Evolutionary conservation across 1,284 basidiomycete genomes (phyloP), one percentile per base, ranked within the genome.

Genomic region (Pyrrhoderma lamaoense): DNA sequence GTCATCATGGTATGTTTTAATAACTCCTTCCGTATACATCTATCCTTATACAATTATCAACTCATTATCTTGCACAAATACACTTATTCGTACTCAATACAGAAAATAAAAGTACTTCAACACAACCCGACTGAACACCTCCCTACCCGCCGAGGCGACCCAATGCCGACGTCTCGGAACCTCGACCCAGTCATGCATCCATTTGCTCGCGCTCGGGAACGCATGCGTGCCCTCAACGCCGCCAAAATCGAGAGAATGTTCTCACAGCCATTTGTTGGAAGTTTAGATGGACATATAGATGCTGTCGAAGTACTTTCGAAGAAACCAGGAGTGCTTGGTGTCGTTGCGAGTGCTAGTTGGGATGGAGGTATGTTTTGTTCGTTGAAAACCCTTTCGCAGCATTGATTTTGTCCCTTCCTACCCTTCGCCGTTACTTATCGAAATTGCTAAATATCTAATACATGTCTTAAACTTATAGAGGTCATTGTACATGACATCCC

Each of bases 191-290:
- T 92, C 18, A 81, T 93, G 67, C 95, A 99, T 64, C 96, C 95
- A 0, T 98, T 99, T 65, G 77, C 92, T 2, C 85, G 89, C 42
- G 88, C 93, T 11, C 74, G 96, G 55, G 95, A 99, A 70, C 92
- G 96, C 47, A 93, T 85, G 18, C 82, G 96, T 53, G 96, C 96
- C 1, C 67, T 99, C 45, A 96, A 93, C 55, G 95, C 95, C 0
- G 89, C 88, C 19, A 99, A 99, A 71, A 87, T 99, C 73, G 94
- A 98, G 54, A 75, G 92, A 48, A 91, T 99, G 71, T 98, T 98
- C 65, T 87, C 95, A 22, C 98, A 96, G 65, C 96, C 96, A 0
- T 99, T 99, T 60, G 77, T 99, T 7, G 91, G 81, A 25, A 79
- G 84, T 48, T 67, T 99, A 42, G 94, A 96, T 54, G 96, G 95